These are phyloP conservation scores for Populus ilicifolia DNA, from an alignment of 345 rosid genomes.

Conservation along the genomic window DNA sequence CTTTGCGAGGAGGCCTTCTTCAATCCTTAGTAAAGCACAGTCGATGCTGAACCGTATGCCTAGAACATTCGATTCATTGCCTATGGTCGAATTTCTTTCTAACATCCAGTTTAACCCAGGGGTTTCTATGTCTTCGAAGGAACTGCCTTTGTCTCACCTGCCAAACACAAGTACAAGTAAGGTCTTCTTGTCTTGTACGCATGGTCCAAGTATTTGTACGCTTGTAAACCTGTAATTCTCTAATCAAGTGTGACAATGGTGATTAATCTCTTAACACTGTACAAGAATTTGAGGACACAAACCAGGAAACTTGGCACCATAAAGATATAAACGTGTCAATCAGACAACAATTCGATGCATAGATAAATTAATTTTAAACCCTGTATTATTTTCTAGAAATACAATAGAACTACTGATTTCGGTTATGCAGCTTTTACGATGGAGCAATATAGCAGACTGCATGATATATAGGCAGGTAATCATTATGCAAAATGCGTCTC, in stretches of 20 bases:
- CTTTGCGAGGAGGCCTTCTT: too few species aligned
- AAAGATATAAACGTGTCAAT: not conserved
- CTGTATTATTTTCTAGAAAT: not conserved
- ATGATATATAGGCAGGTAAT: not conserved
- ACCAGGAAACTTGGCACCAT: not conserved
- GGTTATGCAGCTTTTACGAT: not conserved
- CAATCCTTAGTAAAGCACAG: not conserved
- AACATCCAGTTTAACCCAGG: too few species aligned
- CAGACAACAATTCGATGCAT: not conserved
- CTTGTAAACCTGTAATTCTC: not conserved
- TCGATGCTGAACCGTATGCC: not conserved
- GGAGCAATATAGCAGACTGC: not conserved
- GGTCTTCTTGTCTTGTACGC: not conserved
- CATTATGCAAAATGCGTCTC: slow-evolving; percentile 9
- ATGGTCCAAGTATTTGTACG: too few species aligned
- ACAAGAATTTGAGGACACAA: not conserved
- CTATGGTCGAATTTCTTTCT: not conserved
- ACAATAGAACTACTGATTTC: not conserved
- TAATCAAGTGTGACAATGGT: not conserved
- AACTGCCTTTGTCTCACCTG: not conserved
- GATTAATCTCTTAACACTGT: not conserved
- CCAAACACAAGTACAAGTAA: not conserved
- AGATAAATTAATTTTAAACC: not conserved
- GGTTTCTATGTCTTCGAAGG: not conserved
- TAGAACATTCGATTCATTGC: not conserved